Base-by-base conservation (phyloP, 768 basidiomycete species). In the Pleurotus giganteus region DNA sequence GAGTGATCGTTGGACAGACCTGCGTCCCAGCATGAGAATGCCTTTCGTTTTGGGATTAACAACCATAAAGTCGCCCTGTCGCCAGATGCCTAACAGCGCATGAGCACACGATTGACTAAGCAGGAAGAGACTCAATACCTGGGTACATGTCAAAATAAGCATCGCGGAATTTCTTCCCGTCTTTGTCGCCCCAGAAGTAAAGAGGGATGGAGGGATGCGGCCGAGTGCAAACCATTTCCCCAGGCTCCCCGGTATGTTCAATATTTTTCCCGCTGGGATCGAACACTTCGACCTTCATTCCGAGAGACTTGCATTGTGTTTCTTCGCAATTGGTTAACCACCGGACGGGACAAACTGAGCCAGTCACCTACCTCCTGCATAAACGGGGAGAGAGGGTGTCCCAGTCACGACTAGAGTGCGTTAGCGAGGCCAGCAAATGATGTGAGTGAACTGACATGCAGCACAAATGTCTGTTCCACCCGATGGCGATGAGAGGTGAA, bases 401-500 rank as follows among this genome's bases (percentile, higher is more conserved):
- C 76, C 70, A 1, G 74, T 76, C 19, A 87, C 80, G 54, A 89
- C 88, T 89, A 27, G 11, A 49, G n/a, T n/a, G n/a, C n/a, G n/a
- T n/a, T n/a, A 6, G n/a, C 39, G 2, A 41, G 7, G 12, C 8
- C 4, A 17, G 12, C 39, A 41, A 7, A n/a, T n/a, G n/a, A n/a
- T n/a, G n/a, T n/a, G n/a, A n/a, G n/a, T n/a, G n/a, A 19, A 75
- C 85, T 67, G 58, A 89, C 87, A 84, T 27, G 77, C 71, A 56
- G 78, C 69, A 61, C 83, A 87, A 7, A 90, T 79, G 65, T 90
- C 88, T 17, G 88, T 90, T n/a, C 88, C 88, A 23, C 88, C 88
- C 39, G 85, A 86, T 0, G 76, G 70, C 3, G 83, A 83, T 11
- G 73, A 65, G 8, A 88, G 58, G 53, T 83, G 79, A 21, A 83